phyloP scores from a whole-genome alignment of 257 asterid species.

The Coffea eugenioides region DNA sequence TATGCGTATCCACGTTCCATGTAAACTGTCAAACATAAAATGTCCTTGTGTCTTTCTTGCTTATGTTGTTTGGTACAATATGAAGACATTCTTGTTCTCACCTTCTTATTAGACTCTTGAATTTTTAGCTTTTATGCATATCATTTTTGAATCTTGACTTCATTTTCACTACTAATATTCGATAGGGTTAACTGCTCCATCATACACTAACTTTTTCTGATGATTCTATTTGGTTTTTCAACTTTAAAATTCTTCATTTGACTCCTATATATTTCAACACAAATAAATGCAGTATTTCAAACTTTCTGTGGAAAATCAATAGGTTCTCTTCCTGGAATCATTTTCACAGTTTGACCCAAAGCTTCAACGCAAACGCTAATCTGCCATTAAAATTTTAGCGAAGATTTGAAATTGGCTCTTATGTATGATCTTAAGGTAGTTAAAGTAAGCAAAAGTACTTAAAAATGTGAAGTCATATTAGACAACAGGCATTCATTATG shows the following conservation, averaged over 20 bases:
- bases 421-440: too few species aligned
- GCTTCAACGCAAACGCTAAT: neutral
- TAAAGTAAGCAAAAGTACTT: too few species aligned
- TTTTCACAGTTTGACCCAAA: too few species aligned
- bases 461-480: too few species aligned
- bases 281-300: too few species aligned
- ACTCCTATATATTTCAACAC: neutral
- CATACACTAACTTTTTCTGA: neutral
- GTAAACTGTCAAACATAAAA: neutral
- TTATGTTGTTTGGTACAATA: neutral
- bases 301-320: neutral
- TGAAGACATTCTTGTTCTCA: neutral
- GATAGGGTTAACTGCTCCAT: neutral
- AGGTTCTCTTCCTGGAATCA: neutral
- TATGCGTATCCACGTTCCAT: neutral
- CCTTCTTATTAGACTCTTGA: neutral
- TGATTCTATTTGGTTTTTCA: neutral
- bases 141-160: neutral
- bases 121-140: too few species aligned
- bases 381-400: neutral
- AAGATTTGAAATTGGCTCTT: neutral
- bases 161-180: neutral
- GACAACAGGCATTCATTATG: neutral
- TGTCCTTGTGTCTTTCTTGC: neutral
- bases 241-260: neutral